These are phyloP conservation scores for Apophysomyces elegans DNA, from an alignment of 371 early-diverging fungal genomes.

Conservation along the genomic window DNA sequence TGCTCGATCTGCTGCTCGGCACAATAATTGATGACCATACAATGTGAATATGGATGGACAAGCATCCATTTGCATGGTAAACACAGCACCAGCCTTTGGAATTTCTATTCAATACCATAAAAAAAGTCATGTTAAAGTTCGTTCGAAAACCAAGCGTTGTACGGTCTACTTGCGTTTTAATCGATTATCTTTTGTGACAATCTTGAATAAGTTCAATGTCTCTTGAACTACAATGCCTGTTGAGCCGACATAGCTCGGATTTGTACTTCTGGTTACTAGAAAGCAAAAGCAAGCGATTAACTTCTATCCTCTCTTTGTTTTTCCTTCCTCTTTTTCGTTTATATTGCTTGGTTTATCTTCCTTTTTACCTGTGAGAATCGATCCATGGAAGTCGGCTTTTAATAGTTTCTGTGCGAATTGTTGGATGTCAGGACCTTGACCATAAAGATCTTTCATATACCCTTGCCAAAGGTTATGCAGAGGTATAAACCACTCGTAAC, in stretches of 20 bases:
- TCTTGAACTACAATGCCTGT: conserved; percentile 89
- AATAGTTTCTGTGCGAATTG: conserved; percentile 68
- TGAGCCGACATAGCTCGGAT: conserved; percentile 77
- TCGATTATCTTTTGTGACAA: conserved; percentile 73
- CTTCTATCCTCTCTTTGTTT: no score
- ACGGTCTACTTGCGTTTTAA: conserved; percentile 59
- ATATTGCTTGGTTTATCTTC: not conserved
- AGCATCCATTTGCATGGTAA: conserved; percentile 58
- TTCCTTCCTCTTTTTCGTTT: not conserved
- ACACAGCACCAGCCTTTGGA: conserved; percentile 81
- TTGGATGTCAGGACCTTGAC: conserved; percentile 30
- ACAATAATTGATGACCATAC: conserved; percentile 83
- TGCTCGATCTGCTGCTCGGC: conserved; percentile 78
- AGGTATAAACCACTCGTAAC: conserved; percentile 71
- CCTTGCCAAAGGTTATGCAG: conserved; percentile 81
- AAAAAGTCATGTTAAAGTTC: not conserved
- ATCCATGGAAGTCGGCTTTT: conserved; percentile 89
- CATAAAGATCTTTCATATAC: conserved; percentile 75
- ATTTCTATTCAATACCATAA: conserved; percentile 51
- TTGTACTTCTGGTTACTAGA: conserved; percentile 76
- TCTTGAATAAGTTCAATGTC: conserved; percentile 81
- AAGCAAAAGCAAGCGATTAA: no score
- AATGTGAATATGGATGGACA: conserved; percentile 56
- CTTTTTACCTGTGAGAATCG: conserved; percentile 70
- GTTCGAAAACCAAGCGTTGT: not conserved